Percentiles rank a stretch among this genome's conserved stretches.
Evolutionary conservation across 192 early-diverging fungal species (phyloP).

Genomic region (Fimicolochytrium jonesii): DNA sequence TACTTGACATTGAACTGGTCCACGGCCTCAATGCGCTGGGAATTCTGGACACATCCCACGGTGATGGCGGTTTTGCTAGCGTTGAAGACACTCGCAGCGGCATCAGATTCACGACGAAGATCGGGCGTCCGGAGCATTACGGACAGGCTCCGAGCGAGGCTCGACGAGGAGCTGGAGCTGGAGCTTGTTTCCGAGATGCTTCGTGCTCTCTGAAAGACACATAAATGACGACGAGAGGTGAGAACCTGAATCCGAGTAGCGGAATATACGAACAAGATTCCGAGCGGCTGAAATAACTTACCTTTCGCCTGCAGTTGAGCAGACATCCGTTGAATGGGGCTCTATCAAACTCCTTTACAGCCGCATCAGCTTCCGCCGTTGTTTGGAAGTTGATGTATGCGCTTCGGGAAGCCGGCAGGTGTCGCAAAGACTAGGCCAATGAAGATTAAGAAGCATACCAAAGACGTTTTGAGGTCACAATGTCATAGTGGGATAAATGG

Average conservation of each 20-base stretch:
- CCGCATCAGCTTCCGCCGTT: neutral
- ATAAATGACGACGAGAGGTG: too few relatives aligned
- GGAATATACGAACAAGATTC: too few relatives aligned
- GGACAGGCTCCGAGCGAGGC: neutral
- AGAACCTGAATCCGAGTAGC: too few relatives aligned
- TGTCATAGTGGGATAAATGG: neutral
- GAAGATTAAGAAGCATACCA: neutral
- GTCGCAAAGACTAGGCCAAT: constrained; percentile 3
- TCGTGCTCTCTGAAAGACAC: too few relatives aligned
- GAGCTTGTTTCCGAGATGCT: neutral
- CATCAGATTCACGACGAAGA: neutral
- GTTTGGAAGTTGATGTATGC: constrained; percentile 23
- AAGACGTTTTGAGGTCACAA: neutral
- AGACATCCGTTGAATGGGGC: constrained; percentile 16
- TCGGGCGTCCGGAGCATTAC: neutral
- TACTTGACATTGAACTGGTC: constrained; percentile 9
- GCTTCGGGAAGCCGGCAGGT: constrained; percentile 14
- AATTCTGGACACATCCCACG: neutral
- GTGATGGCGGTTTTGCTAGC: neutral
- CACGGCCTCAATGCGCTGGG: neutral
- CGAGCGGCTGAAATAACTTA: too few relatives aligned
- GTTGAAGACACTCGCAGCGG: neutral
- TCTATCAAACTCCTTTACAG: constrained; percentile 15
- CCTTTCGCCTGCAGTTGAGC: constrained; percentile 14
- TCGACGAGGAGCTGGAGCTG: neutral